Evolutionary conservation across 139 green algal genomes (phyloP), one percentile per base, ranked within the genome.

Genomic region (Ulvella scutata): DNA sequence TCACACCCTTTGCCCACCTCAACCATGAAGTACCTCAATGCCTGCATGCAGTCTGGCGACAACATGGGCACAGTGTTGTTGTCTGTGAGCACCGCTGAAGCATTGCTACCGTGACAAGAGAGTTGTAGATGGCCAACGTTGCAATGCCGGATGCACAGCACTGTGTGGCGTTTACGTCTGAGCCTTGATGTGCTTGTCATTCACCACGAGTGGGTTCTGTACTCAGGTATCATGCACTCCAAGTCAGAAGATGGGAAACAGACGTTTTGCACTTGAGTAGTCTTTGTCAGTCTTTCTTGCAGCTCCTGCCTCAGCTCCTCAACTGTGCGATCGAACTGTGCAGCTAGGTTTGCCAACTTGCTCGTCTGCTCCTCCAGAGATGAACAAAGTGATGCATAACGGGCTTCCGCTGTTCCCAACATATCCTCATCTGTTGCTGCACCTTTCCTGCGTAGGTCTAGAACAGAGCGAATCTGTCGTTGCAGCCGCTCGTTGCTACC

Each of bases 1-100:
- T 88, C 82, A 2, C 83, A 75, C 6, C 51, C 76, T 77, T 87
- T 84, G 29, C 79, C 80, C 72, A 90, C 85, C 80, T 90, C 83
- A 36, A 86, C 60, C 17, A 83, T 84, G 61, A 90, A 90, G 77
- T 87, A 82, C n/a, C 51, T n/a, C 51, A 67, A 26, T 34, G 51
- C 51, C 51, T 67, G 51, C 51, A 67, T n/a, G n/a, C n/a, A n/a
- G n/a, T n/a, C n/a, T n/a, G n/a, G n/a, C n/a, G n/a, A n/a, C n/a
- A n/a, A n/a, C n/a, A n/a, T n/a, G n/a, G n/a, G n/a, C n/a, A n/a
- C n/a, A n/a, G n/a, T n/a, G n/a, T n/a, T n/a, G n/a, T n/a, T n/a
- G n/a, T n/a, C n/a, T n/a, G n/a, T n/a, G n/a, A n/a, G n/a, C n/a
- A n/a, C n/a, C n/a, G n/a, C n/a, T n/a, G n/a, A n/a, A n/a, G n/a